Conservation (phyloP, 495 filamentous ascomycete species). For the Chaetomium fimeti region DNA sequence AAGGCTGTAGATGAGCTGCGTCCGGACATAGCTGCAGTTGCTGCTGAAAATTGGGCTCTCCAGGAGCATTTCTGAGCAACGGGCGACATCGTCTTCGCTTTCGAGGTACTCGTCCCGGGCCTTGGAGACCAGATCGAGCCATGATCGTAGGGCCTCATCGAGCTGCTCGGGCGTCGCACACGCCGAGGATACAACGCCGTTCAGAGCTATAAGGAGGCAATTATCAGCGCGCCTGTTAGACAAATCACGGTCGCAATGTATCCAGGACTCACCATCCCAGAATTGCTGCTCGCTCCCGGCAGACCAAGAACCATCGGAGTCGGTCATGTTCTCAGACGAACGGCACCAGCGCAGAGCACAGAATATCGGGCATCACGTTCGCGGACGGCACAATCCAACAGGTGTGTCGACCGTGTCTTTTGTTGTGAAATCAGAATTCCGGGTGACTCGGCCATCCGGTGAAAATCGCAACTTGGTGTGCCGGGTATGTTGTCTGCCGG, state of each 20-base stretch:
- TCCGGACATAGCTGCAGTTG: slow-evolving; percentile 83
- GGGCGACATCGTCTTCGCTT: slow-evolving; percentile 81
- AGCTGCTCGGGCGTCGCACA: slow-evolving; percentile 75
- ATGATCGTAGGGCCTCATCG: slow-evolving; percentile 81
- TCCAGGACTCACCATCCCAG: slow-evolving; percentile 69
- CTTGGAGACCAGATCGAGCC: slow-evolving; percentile 72
- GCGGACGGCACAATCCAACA: slow-evolving; percentile 14
- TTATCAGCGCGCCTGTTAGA: slow-evolving; percentile 4
- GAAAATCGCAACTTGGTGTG: slow-evolving; percentile 2
- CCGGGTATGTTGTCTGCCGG: slow-evolving; percentile 8
- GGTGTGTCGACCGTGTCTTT: slow-evolving; percentile 12
- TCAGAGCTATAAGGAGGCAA: slow-evolving; percentile 60
- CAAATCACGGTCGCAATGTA: not conserved
- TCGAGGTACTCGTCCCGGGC: slow-evolving; percentile 80
- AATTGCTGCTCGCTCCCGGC: slow-evolving; percentile 88
- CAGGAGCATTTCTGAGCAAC: slow-evolving; percentile 78
- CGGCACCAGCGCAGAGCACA: slow-evolving; percentile 18
- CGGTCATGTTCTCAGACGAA: slow-evolving; percentile 49
- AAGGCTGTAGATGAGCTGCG: slow-evolving; percentile 87
- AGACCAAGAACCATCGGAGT: slow-evolving; percentile 63
- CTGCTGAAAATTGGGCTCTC: slow-evolving; percentile 68
- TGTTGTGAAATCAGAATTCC: not conserved
- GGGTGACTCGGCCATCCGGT: slow-evolving; percentile 19
- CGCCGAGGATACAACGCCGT: slow-evolving; percentile 69
- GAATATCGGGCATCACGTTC: slow-evolving; percentile 33